phyloP scores from a whole-genome alignment of 306 rosid genomes.

The Echinosophora koreensis region DNA sequence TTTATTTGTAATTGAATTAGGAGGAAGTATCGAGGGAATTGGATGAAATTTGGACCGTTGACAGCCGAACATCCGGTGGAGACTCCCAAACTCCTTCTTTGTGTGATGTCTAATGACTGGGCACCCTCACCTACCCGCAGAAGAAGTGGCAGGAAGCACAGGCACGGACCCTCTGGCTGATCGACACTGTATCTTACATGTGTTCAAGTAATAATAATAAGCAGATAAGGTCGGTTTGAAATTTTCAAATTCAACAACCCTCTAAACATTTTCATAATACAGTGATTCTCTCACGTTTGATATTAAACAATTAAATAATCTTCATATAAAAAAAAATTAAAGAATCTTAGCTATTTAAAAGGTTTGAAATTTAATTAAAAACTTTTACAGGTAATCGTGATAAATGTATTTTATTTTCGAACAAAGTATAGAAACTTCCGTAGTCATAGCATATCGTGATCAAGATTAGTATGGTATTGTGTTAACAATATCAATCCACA shows the following conservation, averaged over 20 bases:
- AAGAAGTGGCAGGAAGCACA: neutral
- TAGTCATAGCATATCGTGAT: neutral
- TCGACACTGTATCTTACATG: conserved; percentile 2
- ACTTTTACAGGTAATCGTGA: neutral
- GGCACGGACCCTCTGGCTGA: neutral
- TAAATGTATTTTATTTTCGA: neutral
- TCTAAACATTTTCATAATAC: neutral
- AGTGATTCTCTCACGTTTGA: neutral
- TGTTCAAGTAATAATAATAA: conserved; percentile 13
- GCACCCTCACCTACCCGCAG: neutral
- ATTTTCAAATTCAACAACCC: neutral
- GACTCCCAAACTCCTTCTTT: neutral
- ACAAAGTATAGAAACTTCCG: neutral
- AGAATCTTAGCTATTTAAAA: too few species aligned
- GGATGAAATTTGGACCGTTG: neutral
- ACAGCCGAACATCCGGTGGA: neutral
- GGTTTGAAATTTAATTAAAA: neutral
- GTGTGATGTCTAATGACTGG: neutral
- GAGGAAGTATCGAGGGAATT: neutral
- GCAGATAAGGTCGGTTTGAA: conserved; percentile 19
- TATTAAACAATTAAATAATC: too few species aligned
- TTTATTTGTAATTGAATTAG: too few species aligned
- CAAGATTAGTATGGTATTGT: too few species aligned
- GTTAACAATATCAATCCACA: too few species aligned
- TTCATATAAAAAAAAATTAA: too few species aligned